These are phyloP conservation scores for Betula pendula DNA, from an alignment of 306 rosid species.

Conservation along the genomic window DNA sequence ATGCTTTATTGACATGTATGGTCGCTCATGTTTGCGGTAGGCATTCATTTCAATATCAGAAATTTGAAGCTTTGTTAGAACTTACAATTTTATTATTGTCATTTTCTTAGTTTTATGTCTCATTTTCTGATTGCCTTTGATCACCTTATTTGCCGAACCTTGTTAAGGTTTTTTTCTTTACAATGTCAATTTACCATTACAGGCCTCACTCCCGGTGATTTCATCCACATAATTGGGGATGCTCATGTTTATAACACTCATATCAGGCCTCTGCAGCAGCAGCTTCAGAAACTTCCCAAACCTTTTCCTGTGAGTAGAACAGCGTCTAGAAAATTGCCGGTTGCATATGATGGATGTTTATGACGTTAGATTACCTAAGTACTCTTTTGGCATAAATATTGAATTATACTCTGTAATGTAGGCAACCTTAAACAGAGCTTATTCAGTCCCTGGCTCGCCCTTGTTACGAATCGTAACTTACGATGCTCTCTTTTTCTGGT, in stretches of 20 bases:
- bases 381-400: not conserved
- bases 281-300: constrained; percentile 28
- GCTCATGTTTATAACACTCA: constrained; percentile 22
- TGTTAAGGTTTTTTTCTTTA: not conserved
- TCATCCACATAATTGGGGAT: constrained; percentile 24
- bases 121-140: not conserved
- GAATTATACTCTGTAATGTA: not conserved
- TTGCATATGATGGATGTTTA: not conserved
- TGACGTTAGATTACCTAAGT: not conserved
- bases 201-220: constrained; percentile 27
- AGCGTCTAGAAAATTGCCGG: not conserved
- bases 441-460: not conserved
- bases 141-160: not conserved
- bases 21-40: constrained; percentile 36
- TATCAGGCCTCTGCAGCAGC: constrained; percentile 22
- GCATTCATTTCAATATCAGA: not conserved
- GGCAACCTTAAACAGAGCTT: not conserved
- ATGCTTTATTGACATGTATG: constrained; percentile 20
- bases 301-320: constrained; percentile 28
- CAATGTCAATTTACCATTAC: not conserved
- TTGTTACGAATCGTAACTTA: too few relatives aligned
- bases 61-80: not conserved
- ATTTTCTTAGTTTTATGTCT: not conserved
- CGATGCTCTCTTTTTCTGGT: not conserved
- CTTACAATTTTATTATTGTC: not conserved